Conservation (phyloP, 345 rosid species). For the Jatropha curcas region DNA sequence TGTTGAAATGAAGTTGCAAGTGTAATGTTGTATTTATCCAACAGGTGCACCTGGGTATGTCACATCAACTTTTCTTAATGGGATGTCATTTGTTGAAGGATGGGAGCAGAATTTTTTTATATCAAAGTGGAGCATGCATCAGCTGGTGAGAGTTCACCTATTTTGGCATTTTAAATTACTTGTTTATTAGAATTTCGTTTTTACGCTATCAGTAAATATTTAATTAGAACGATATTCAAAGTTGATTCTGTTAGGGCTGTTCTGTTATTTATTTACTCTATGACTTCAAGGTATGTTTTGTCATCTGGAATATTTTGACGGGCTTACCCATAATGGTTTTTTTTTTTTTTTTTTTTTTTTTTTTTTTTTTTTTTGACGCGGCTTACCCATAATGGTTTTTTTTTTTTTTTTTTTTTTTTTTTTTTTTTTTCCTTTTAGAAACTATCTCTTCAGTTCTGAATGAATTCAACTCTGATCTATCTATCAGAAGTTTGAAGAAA, state of each 20-base stretch:
- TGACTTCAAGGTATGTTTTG: no score
- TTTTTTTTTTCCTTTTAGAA: no score
- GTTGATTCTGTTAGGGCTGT: neutral
- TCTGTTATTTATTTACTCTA: neutral
- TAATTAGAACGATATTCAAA: neutral
- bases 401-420: no score
- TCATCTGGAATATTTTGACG: neutral
- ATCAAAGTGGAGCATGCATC: slow-evolving; percentile 99
- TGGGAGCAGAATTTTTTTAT: slow-evolving; percentile 97
- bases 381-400: neutral
- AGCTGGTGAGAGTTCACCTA: slow-evolving; percentile 52
- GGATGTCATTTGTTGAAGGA: slow-evolving; percentile 95
- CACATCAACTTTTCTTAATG: slow-evolving; percentile 79
- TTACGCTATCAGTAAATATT: neutral
- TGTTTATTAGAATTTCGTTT: slow-evolving; percentile 7
- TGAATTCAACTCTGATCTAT: neutral
- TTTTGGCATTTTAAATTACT: slow-evolving; percentile 10
- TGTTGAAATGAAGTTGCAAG: neutral
- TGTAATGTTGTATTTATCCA: slow-evolving; percentile 5
- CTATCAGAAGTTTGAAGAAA: no score
- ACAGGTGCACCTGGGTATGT: slow-evolving; percentile 95
- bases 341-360: no score
- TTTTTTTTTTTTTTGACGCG: no score
- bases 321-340: neutral
- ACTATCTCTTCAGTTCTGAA: neutral